These are phyloP conservation scores for Wallacemonas rigidus DNA, from an alignment of 208 protist species.

Conservation along the genomic window DNA sequence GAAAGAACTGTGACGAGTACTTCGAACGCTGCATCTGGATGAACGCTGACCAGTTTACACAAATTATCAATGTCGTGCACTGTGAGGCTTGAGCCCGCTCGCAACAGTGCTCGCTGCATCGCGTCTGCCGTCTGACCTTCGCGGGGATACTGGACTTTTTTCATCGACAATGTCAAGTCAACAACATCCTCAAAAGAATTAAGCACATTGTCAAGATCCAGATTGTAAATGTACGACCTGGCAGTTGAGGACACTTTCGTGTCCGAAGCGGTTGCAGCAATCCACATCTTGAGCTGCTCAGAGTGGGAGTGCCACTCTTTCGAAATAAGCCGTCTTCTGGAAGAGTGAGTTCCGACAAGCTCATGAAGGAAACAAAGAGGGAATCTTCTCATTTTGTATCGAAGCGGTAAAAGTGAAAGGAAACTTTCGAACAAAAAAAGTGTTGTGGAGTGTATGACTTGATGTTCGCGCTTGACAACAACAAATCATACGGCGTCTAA, in stretches of 20 bases:
- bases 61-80: constrained; percentile 21
- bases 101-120: constrained; percentile 20
- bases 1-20: background rate
- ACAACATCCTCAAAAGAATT: constrained; percentile 39
- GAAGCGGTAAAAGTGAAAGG: background rate
- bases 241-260: constrained; percentile 15
- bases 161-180: constrained; percentile 41
- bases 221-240: constrained; percentile 39
- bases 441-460: too few species aligned
- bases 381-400: background rate
- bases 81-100: constrained; percentile 10
- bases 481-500: too few species aligned
- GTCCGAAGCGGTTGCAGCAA: constrained; percentile 39
- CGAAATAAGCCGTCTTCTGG: constrained; percentile 20
- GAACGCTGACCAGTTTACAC: constrained; percentile 1
- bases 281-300: constrained; percentile 62
- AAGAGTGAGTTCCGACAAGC: background rate
- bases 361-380: background rate
- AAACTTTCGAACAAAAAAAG: background rate
- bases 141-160: constrained; percentile 33
- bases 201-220: constrained; percentile 25
- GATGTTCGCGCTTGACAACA: too few species aligned
- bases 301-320: constrained; percentile 59
- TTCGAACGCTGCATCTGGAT: constrained; percentile 3
- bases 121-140: constrained; percentile 29